Conservation (phyloP, 2,329 filamentous ascomycete species). For the Claviceps monticola region DNA sequence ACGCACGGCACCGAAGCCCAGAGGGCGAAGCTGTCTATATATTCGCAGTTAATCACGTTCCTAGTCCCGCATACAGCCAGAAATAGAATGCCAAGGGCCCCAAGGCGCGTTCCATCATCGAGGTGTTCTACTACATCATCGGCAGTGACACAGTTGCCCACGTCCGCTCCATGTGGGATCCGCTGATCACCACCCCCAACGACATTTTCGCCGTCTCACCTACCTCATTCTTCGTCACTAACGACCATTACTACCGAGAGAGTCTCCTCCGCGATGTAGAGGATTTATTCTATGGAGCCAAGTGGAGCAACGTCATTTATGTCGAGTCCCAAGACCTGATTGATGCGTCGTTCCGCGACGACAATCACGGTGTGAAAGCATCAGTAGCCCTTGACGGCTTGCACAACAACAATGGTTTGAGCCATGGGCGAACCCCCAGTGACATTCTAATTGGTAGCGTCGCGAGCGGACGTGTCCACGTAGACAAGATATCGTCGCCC, state of each 20-base stretch:
- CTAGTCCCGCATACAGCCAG: slow-evolving; percentile 27
- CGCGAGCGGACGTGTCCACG: slow-evolving; percentile 31
- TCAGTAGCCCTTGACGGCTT: slow-evolving; percentile 29
- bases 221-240: slow-evolving; percentile 41
- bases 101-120: slow-evolving; percentile 37
- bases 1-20: slow-evolving; percentile 47
- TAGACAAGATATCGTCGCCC: slow-evolving; percentile 18
- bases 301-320: slow-evolving; percentile 37
- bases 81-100: slow-evolving; percentile 13
- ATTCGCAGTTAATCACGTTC: slow-evolving; percentile 45
- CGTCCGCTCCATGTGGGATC: slow-evolving; percentile 38
- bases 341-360: slow-evolving; percentile 9
- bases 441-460: slow-evolving; percentile 32
- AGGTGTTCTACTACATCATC: slow-evolving; percentile 41
- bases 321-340: slow-evolving; percentile 21
- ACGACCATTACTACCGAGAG: slow-evolving; percentile 41
- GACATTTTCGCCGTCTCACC: slow-evolving; percentile 37
- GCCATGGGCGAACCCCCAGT: slow-evolving; percentile 26
- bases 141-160: slow-evolving; percentile 27
- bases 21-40: slow-evolving; percentile 36
- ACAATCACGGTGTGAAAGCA: slow-evolving; percentile 24
- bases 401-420: slow-evolving; percentile 43
- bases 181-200: slow-evolving; percentile 42
- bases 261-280: slow-evolving; percentile 34
- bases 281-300: slow-evolving; percentile 23